Evolutionary conservation across 768 basidiomycete species (phyloP).

Genomic region (Neoboletus subvelutipes): DNA sequence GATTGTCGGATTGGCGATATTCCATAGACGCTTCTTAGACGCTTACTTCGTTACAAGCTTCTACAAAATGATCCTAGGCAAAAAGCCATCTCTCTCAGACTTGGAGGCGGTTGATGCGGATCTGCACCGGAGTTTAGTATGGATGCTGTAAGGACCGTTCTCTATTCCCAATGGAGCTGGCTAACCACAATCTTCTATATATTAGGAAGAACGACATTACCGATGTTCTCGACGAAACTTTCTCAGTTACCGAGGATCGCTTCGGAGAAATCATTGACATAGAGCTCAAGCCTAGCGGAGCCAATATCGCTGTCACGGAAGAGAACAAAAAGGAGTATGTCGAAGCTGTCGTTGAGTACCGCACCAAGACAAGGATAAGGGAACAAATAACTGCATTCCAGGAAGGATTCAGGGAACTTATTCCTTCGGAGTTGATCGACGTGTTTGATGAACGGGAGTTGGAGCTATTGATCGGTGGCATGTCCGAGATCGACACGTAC

Average conservation of each 20-base stretch:
- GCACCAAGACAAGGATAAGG: constrained; percentile 77
- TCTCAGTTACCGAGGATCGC: constrained; percentile 67
- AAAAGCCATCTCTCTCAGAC: constrained; percentile 58
- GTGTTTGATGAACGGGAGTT: constrained; percentile 92
- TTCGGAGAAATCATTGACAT: constrained; percentile 72
- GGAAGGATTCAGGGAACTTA: constrained; percentile 80
- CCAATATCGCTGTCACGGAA: constrained; percentile 61
- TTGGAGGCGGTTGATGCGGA: constrained; percentile 70
- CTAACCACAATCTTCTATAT: constrained; percentile 2
- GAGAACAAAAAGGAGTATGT: constrained; percentile 80
- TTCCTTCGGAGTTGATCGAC: constrained; percentile 79
- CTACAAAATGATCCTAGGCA: constrained; percentile 75
- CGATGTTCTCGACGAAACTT: constrained; percentile 70
- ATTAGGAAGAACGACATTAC: constrained; percentile 74
- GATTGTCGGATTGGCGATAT: constrained; percentile 70
- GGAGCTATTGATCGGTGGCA: constrained; percentile 87
- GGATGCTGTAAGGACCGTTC: constrained; percentile 64
- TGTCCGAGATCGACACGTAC: constrained; percentile 88
- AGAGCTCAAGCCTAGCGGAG: constrained; percentile 64
- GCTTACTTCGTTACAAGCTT: constrained; percentile 78
- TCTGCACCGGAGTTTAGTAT: constrained; percentile 63
- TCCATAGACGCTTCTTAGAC: constrained; percentile 76
- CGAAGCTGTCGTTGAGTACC: constrained; percentile 75
- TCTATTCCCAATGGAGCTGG: neutral
- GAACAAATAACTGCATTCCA: constrained; percentile 86